Evolutionary conservation across 2,329 filamentous ascomycete species (phyloP).

Genomic region (Xylaria sp.): DNA sequence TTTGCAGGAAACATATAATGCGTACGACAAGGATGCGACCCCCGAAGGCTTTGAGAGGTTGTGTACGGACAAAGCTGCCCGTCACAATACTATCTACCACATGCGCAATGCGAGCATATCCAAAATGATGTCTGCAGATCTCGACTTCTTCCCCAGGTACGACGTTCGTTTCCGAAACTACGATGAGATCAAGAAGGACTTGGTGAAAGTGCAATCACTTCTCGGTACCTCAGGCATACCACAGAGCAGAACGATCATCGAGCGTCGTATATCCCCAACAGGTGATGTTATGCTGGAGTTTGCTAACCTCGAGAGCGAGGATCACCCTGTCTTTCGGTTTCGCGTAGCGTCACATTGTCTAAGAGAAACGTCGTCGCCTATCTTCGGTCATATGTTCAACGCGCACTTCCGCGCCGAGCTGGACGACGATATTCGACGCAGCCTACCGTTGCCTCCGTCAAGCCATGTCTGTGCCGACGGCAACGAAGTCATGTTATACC

Average conservation of each 20-base stretch:
- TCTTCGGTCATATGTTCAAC: constrained; percentile 62
- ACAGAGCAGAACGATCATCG: constrained; percentile 53
- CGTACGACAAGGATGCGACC: constrained; percentile 57
- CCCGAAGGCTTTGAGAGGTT: constrained; percentile 56
- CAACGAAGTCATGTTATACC: constrained; percentile 58
- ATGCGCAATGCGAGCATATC: constrained; percentile 60
- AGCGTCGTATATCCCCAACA: constrained; percentile 56
- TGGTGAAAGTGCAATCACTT: constrained; percentile 54
- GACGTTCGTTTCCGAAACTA: constrained; percentile 61
- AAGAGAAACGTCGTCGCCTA: constrained; percentile 60
- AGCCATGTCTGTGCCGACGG: constrained; percentile 52
- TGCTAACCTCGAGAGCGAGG: constrained; percentile 53
- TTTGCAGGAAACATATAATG: constrained; percentile 57
- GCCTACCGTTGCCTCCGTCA: constrained; percentile 50
- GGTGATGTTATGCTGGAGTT: constrained; percentile 65
- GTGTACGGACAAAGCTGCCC: constrained; percentile 55
- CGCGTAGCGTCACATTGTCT: constrained; percentile 63
- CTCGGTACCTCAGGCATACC: constrained; percentile 56
- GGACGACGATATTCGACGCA: constrained; percentile 39
- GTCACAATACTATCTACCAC: constrained; percentile 55
- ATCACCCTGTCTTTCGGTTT: constrained; percentile 57
- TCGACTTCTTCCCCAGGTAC: constrained; percentile 57
- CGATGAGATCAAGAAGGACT: constrained; percentile 56
- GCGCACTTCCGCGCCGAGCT: constrained; percentile 47
- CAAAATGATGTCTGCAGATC: constrained; percentile 56